Base-by-base conservation (phyloP, 257 asterid genomes). In the Haberlea rhodopensis region DNA sequence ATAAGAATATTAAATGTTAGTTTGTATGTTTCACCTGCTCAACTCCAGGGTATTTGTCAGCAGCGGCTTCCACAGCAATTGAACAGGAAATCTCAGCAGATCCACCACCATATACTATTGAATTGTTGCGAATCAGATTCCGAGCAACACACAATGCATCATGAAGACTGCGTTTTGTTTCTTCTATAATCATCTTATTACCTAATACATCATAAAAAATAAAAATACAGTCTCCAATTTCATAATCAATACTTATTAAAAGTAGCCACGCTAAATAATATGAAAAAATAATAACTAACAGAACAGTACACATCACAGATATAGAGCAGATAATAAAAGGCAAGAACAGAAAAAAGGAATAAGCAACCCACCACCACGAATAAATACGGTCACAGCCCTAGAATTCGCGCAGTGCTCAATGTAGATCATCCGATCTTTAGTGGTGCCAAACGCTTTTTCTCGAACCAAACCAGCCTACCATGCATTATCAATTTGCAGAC, bases 401-500 rank as follows among this genome's bases (percentile, higher is more conserved):
- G 98, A 92, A 74, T 92, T 92, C 40, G 98, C 96, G 83, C 98
- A 92, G 69, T 92, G 98, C 85, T 92, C 98, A 57, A 92, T 92
- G 70, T 89, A 92, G 61, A 92, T 89, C 98, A 92, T 92, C 48
- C 97, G 80, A 70, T 89, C 98, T 75, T 92, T 92, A 32, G 98
- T 92, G 67, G 98, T 92, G 29, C 98, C 98, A 62, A 89, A 92
- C 53, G 94, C 72, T 76, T 87, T 92, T 78, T 92, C 97, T 73
- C 98, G 84, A 72, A 92, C 95, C 84, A 92, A 79, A 64, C 98
- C 97, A 48, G 98, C 97, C 98, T 92, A 85, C 20, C 63, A 26
- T 51, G 28, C 15, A 67, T 46, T 75, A 70, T 20, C 65, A 66
- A 53, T 31, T 29, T 28, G 53, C 51, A 60, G 66, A 69, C 19